phyloP scores from a whole-genome alignment of 2,329 filamentous ascomycete genomes.

The Phialophora chinensis region DNA sequence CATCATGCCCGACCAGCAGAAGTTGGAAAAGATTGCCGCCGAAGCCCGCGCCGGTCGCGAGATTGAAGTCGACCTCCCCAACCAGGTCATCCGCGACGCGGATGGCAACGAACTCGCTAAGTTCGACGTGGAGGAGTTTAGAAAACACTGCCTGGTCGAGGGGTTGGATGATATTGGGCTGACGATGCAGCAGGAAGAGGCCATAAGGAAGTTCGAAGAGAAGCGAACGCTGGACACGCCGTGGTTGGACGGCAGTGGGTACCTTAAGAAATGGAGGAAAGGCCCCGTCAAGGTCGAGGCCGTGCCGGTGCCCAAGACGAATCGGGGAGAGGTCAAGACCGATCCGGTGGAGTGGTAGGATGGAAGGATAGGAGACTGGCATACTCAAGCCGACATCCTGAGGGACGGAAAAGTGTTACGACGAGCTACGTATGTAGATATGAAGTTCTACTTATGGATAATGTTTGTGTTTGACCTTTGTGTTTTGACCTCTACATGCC shows the following conservation, averaged over 20 bases:
- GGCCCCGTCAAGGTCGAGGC: conserved; percentile 68
- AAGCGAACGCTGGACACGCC: conserved; percentile 79
- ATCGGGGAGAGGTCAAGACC: conserved; percentile 79
- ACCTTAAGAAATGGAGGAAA: conserved; percentile 64
- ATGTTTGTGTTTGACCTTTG: not conserved
- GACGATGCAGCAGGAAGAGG: conserved; percentile 88
- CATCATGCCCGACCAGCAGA: conserved; percentile 67
- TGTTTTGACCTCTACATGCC: not conserved
- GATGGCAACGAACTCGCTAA: conserved; percentile 73
- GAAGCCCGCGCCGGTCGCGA: conserved; percentile 82
- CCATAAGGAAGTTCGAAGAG: conserved; percentile 82
- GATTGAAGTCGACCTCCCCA: conserved; percentile 85
- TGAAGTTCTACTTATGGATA: not conserved
- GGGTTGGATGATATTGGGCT: conserved; percentile 95
- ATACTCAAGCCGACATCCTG: not conserved
- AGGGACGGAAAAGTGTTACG: not conserved
- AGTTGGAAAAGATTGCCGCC: conserved; percentile 72
- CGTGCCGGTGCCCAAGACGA: conserved; percentile 81
- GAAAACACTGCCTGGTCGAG: conserved; percentile 92
- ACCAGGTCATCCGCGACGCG: conserved; percentile 79
- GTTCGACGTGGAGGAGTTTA: conserved; percentile 91
- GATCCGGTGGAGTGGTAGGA: conserved; percentile 88
- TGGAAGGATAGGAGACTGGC: not conserved
- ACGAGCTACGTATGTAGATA: not conserved
- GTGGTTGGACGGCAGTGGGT: conserved; percentile 88